Evolutionary conservation across 352 stramenopile species (phyloP), one percentile per base, ranked within the genome.

Genomic region (Pythium phragmiticola): DNA sequence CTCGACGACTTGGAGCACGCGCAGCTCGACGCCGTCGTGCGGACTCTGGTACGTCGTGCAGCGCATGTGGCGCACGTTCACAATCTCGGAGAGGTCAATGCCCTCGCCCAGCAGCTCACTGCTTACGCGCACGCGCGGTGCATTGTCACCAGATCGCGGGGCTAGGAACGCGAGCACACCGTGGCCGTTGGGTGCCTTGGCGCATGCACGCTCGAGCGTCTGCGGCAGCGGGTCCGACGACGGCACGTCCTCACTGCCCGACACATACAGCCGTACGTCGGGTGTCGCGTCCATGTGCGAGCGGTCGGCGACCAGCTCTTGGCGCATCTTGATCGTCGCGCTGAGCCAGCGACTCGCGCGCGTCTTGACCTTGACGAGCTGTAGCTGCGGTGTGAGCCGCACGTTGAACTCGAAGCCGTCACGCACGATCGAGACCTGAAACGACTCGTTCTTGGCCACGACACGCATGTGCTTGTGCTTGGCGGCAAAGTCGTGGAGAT

Each of bases 221-320:
- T 67, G 66, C 11, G 34, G 43, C 21, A 93, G 57, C 12, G 28
- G 39, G 34, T 93, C 70, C 1, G 73, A 85, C 43, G 74, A 75
- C 0, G 77, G 60, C 43, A 89, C 71, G 33, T 87, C 72, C 48
- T 89, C 80, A 1, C 76, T 78, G n/a, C 78, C 80, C 13, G 77
- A 88, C 34, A 93, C 84, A 59, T 94, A 94, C 61, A 84, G 90
- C 1, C 84, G 84, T 23, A 90, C 66, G 47, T 92, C 84, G 0
- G 81, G 82, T 7, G 82, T 94, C 0, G 66, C 63, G 60, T 94
- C 84, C 82, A 92, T 90, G 46, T 39, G 68, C 12, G 75, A 73
- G 11, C 36, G 63, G 14, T 88, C 77, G 26, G 89, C 76, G 23
- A 89, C 67, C 39, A 92, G 71, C 55, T 94, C 84, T 60, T 94